Evolutionary conservation across 2,329 filamentous ascomycete genomes (phyloP).

Genomic region (Fusarium nelsonii): DNA sequence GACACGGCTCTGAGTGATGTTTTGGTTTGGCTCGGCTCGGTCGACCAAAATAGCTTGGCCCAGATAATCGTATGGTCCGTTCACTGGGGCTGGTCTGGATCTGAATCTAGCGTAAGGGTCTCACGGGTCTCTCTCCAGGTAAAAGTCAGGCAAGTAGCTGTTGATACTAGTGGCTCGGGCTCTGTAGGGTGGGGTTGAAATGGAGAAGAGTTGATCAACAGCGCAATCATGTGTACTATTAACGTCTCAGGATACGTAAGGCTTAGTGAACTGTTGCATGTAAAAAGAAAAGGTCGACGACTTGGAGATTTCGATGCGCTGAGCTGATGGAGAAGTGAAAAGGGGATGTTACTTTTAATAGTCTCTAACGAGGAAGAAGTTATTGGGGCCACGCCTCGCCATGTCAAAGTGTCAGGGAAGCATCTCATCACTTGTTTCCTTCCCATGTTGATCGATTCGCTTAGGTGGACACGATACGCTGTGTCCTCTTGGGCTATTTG

Average conservation of each 20-base stretch:
- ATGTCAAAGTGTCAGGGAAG: constrained; percentile 4
- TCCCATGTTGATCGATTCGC: constrained; percentile 17
- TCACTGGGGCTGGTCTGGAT: constrained; percentile 44
- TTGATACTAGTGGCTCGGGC: constrained; percentile 40
- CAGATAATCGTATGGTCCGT: constrained; percentile 43
- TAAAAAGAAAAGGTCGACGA: constrained; percentile 8
- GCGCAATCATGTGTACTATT: constrained; percentile 22
- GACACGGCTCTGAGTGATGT: constrained; percentile 37
- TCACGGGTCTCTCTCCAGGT: constrained; percentile 31
- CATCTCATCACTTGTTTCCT: constrained; percentile 10
- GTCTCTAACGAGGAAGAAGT: background rate
- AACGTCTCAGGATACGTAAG: constrained; percentile 30
- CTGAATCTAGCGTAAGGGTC: constrained; percentile 42
- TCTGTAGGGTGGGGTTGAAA: constrained; percentile 29
- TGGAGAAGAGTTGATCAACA: constrained; percentile 36
- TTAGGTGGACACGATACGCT: constrained; percentile 3
- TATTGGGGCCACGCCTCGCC: constrained; percentile 3
- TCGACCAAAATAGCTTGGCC: constrained; percentile 46
- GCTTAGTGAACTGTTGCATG: constrained; percentile 22
- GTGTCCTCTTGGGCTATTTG: constrained; percentile 4
- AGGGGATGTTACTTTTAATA: constrained; percentile 21
- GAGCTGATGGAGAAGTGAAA: constrained; percentile 10
- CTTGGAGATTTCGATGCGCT: constrained; percentile 15
- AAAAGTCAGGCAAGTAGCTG: constrained; percentile 31
- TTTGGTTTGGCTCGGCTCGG: constrained; percentile 44